Conservation (phyloP, 208 protist genomes). For the Acanthamoeba culbertsoni region DNA sequence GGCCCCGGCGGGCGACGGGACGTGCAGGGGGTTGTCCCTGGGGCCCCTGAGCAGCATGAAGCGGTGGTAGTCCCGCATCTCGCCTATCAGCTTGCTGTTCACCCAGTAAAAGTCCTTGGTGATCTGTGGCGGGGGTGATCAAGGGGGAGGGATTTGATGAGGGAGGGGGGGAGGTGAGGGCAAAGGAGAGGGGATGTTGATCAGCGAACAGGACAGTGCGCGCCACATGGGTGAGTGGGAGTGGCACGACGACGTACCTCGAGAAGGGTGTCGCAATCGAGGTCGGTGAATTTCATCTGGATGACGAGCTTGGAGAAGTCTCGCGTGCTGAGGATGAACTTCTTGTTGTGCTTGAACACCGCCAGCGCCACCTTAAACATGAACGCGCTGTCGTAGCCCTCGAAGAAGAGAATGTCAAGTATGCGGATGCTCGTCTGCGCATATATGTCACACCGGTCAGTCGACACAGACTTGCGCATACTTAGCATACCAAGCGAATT, state of each 20-base stretch:
- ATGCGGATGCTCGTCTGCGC: slow-evolving; percentile 32
- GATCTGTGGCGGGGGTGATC: no score
- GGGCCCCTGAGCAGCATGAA: slow-evolving; percentile 9
- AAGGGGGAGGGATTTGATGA: background rate
- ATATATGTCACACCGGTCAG: background rate
- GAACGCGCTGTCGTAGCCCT: slow-evolving; percentile 37
- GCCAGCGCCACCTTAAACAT: slow-evolving; percentile 49
- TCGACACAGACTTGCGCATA: background rate
- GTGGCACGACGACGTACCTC: background rate
- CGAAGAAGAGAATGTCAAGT: slow-evolving; percentile 34
- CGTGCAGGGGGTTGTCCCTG: background rate
- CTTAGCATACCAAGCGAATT: background rate
- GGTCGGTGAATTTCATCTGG: slow-evolving; percentile 31
- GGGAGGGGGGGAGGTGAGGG: no score
- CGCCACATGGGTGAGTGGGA: background rate
- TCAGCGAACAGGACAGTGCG: no score
- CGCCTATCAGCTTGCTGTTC: slow-evolving; percentile 18
- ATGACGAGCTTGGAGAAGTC: slow-evolving; percentile 55
- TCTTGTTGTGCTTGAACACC: slow-evolving; percentile 30
- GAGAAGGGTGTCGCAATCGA: slow-evolving; percentile 49
- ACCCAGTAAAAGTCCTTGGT: slow-evolving; percentile 47
- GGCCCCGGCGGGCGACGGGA: background rate
- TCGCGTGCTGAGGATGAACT: slow-evolving; percentile 24
- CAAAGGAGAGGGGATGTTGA: no score
- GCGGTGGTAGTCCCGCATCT: slow-evolving; percentile 54